A percentile compares a stretch with the other conserved stretches of the same genome.
These are phyloP conservation scores for Teratosphaeria epicoccoides DNA, from an alignment of 2,329 filamentous ascomycete genomes.

Conservation along the genomic window DNA sequence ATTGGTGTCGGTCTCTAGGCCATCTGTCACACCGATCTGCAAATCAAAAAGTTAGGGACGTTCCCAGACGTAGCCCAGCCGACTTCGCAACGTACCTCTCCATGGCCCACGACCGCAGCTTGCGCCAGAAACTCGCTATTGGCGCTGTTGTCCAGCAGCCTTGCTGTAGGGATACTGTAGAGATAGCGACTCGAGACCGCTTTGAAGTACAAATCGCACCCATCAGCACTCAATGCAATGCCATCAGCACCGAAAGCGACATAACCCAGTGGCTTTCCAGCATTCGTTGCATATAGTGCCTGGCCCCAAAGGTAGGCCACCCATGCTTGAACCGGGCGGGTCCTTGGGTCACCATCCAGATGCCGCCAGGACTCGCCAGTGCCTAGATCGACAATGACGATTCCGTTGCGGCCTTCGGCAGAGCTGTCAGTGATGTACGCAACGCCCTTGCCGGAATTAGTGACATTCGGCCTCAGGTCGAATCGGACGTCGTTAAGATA, in stretches of 20 bases:
- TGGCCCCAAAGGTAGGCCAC: constrained; percentile 40
- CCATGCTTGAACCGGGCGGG: constrained; percentile 37
- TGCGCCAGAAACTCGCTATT: constrained; percentile 36
- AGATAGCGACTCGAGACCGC: constrained; percentile 36
- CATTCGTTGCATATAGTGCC: constrained; percentile 34
- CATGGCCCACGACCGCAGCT: constrained; percentile 32
- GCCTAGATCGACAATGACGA: constrained; percentile 41
- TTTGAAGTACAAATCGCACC: constrained; percentile 38
- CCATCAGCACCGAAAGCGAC: constrained; percentile 40
- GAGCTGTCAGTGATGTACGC: constrained; percentile 46
- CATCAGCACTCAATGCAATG: constrained; percentile 41
- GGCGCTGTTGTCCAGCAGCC: constrained; percentile 30
- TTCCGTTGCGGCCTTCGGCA: constrained; percentile 39
- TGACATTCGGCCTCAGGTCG: constrained; percentile 35
- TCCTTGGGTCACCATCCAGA: constrained; percentile 32
- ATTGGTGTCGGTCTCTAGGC: constrained; percentile 43
- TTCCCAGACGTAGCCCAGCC: neutral
- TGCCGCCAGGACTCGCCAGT: constrained; percentile 42
- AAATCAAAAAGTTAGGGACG: too few relatives aligned
- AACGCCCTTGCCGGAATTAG: constrained; percentile 34
- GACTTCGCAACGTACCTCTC: constrained; percentile 21
- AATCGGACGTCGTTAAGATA: constrained; percentile 47
- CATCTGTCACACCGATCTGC: constrained; percentile 39
- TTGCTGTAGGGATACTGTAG: constrained; percentile 36
- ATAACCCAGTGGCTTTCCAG: constrained; percentile 28